Conservation (phyloP, 2,329 filamentous ascomycete species). For the Monilinia vaccinii-corymbosi region DNA sequence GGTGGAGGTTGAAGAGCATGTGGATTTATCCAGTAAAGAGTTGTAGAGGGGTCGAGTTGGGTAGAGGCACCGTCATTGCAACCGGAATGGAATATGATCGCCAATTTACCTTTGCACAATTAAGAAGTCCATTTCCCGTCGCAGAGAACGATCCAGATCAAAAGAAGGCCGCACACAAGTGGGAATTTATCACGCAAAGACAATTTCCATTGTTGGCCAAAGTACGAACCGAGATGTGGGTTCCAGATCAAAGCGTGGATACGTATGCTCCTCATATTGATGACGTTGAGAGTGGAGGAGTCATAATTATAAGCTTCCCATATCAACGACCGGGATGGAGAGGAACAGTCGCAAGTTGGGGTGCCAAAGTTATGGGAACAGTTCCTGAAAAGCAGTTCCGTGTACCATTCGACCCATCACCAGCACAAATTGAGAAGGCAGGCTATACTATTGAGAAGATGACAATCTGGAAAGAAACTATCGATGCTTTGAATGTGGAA, state of each 20-base stretch:
- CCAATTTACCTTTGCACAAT: conserved; percentile 73
- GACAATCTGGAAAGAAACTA: conserved; percentile 53
- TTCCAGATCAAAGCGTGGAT: conserved; percentile 51
- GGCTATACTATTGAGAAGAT: conserved; percentile 54
- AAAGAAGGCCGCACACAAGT: conserved; percentile 39
- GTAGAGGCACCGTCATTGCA: conserved; percentile 51
- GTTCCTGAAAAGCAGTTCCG: conserved; percentile 54
- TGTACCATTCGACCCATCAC: conserved; percentile 54
- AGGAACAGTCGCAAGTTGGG: conserved; percentile 37
- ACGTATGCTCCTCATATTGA: conserved; percentile 40
- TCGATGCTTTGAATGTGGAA: conserved; percentile 47
- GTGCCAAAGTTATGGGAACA: conserved; percentile 43
- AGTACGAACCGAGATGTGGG: conserved; percentile 58
- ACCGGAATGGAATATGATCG: conserved; percentile 72
- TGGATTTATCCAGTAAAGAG: conserved; percentile 80
- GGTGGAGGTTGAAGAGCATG: conserved; percentile 54
- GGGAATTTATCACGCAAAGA: conserved; percentile 64
- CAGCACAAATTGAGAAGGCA: conserved; percentile 45
- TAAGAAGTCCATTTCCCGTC: conserved; percentile 40
- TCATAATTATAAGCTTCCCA: conserved; percentile 59
- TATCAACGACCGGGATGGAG: conserved; percentile 42
- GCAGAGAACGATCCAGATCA: conserved; percentile 30
- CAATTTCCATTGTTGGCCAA: conserved; percentile 63
- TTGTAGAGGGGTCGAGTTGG: conserved; percentile 67
- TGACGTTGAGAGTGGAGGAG: conserved; percentile 45